Percentiles rank a stretch among this genome's conserved stretches.
Conservation (phyloP, 2,329 filamentous ascomycete genomes). For the Fusarium fracticaudum region DNA sequence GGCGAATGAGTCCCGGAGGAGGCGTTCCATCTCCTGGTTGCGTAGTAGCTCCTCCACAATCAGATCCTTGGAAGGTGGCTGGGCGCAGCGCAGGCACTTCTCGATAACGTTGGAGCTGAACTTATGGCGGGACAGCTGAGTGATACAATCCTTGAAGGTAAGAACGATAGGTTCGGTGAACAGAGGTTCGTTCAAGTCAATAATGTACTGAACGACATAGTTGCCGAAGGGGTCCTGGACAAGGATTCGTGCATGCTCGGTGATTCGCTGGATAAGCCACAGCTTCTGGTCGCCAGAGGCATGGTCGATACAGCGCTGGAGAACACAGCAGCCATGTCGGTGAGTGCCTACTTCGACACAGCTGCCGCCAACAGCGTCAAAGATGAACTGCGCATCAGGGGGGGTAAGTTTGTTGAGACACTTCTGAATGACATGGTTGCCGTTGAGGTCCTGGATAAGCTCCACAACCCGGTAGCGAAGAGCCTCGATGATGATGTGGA, state of each 20-base stretch:
- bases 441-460: conserved; percentile 96
- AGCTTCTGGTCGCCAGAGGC: conserved; percentile 89
- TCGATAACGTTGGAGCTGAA: conserved; percentile 99
- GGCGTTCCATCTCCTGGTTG: conserved; percentile 82
- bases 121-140: conserved; percentile 86
- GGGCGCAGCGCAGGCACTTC: conserved; percentile 89
- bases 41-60: conserved; percentile 85
- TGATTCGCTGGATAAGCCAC: conserved; percentile 87
- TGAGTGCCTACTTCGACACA: conserved; percentile 95
- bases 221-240: conserved; percentile 98
- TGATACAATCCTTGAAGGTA: conserved; percentile 80
- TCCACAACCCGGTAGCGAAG: conserved; percentile 87
- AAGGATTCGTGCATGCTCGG: conserved; percentile 83
- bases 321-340: conserved; percentile 95
- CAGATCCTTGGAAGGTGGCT: conserved; percentile 76
- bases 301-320: conserved; percentile 98
- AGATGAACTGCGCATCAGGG: conserved; percentile 92
- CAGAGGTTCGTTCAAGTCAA: conserved; percentile 86
- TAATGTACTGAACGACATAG: conserved; percentile 98
- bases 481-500: conserved; percentile 86
- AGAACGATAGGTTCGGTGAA: conserved; percentile 91
- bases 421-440: conserved; percentile 99
- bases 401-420: conserved; percentile 93
- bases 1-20: conserved; percentile 91
- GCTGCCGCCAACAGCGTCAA: conserved; percentile 87